Conservation (phyloP, 371 early-diverging fungal genomes). For the Funneliformis caledonium region DNA sequence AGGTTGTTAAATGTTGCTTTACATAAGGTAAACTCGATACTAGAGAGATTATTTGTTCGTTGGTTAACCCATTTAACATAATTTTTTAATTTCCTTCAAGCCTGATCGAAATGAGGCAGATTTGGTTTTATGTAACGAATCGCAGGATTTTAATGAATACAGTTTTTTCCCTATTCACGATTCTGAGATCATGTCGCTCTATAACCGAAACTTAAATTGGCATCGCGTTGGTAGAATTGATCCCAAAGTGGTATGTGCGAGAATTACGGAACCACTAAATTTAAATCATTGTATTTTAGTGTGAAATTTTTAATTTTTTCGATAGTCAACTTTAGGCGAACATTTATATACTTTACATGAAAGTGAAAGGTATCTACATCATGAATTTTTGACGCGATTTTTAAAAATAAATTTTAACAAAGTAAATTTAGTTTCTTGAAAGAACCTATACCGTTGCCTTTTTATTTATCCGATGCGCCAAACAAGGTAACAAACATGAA, state of each 20-base stretch:
- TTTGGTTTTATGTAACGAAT: conserved; percentile 21
- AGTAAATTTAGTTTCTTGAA: not conserved
- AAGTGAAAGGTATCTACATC: not conserved
- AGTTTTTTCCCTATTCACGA: conserved; percentile 36
- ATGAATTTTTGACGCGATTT: not conserved
- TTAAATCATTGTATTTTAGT: not conserved
- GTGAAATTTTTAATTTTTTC: not conserved
- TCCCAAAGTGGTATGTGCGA: not conserved
- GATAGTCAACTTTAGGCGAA: not conserved
- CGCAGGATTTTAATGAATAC: not conserved
- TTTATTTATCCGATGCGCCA: not conserved
- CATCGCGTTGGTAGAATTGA: conserved; percentile 14
- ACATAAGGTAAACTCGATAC: conserved; percentile 13
- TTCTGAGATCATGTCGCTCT: conserved; percentile 10
- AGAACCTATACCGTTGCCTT: not conserved
- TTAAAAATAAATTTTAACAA: not conserved
- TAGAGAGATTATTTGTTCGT: not conserved
- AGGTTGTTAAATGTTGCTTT: conserved; percentile 34
- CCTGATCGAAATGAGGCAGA: conserved; percentile 34
- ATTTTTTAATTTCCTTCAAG: conserved; percentile 13
- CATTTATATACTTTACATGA: not conserved
- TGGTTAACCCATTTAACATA: not conserved
- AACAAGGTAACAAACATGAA: not conserved
- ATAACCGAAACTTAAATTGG: conserved; percentile 27
- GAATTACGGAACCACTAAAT: not conserved